These are phyloP conservation scores for Metarhizium anisopliae DNA, from an alignment of 2,329 filamentous ascomycete species.

Conservation along the genomic window DNA sequence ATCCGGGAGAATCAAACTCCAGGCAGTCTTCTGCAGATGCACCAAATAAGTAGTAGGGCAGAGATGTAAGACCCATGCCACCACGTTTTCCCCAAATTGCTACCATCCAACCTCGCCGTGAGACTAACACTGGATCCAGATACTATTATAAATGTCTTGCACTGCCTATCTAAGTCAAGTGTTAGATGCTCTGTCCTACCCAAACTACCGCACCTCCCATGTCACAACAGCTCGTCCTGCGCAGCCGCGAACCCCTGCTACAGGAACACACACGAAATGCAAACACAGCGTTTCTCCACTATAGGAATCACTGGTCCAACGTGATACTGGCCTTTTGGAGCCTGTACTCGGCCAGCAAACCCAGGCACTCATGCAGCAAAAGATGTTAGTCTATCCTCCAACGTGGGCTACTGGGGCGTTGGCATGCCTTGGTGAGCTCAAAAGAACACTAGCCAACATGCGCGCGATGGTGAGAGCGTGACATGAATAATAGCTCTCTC, in stretches of 20 bases:
- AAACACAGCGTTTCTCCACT: slow-evolving; percentile 3
- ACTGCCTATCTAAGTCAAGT: background rate
- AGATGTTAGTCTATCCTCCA: background rate
- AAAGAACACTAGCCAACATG: background rate
- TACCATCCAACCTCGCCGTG: background rate
- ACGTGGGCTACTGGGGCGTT: background rate
- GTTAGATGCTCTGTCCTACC: background rate
- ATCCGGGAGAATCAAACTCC: background rate
- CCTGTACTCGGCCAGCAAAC: background rate
- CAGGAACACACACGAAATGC: slow-evolving; percentile 4
- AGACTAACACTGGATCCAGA: background rate
- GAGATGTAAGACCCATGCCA: background rate
- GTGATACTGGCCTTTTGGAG: slow-evolving; percentile 2
- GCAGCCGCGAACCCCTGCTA: slow-evolving; percentile 6
- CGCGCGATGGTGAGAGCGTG: background rate
- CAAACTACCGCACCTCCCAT: background rate
- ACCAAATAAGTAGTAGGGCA: background rate
- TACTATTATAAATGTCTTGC: background rate
- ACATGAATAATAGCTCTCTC: background rate
- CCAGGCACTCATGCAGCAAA: background rate
- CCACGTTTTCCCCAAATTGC: background rate
- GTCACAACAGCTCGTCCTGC: slow-evolving; percentile 15
- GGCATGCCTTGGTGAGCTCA: background rate
- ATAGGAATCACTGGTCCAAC: slow-evolving; percentile 1
- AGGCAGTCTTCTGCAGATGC: background rate